Base-by-base conservation (phyloP, 768 basidiomycete species). In the Russula sp. region DNA sequence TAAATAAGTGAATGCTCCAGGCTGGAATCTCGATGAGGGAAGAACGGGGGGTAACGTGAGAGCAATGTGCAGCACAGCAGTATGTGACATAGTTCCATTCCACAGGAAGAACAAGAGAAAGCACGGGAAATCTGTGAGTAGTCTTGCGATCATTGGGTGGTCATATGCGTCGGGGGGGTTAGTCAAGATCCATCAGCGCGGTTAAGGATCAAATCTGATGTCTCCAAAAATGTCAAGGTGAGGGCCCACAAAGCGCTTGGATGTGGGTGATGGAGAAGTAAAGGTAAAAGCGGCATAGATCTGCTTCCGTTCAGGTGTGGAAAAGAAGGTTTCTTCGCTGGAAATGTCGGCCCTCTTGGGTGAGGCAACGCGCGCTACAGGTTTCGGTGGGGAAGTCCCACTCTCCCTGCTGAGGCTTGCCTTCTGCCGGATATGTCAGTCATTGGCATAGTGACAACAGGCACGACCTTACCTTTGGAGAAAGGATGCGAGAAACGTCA, bases 251-350 rank as follows among this genome's bases (percentile, higher is more conserved):
- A 80, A 80, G 59, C 84, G 84, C 61, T 81, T 75, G 57, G 81
- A 79, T 1, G 82, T 77, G 10, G 82, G 84, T 1, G 86, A 86
- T 7, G 89, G 89, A 1, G 88, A 86, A 16, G 84, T 81, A 75
- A 91, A 91, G 3, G 89, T 91, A 71, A 91, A 91, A 4, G 87
- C 80, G 22, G 87, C 79, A 71, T 88, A 89, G 63, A 85, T 85
- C 63, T 78, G 80, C 70, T 85, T 84, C 69, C 88, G 84, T 69
- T 91, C 86, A 4, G 89, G 88, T 4, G 89, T 89, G 18, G 85
- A 83, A 66, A 89, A 84, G n/a, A 76, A 49, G 31, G 48, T 37
- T 7, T 56, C 55, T 55, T 57, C 40, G 27, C 51, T 49, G 39
- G 59, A 48, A 13, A 39, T 39, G 35, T 48, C 53, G 18, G 39